Base-by-base conservation (phyloP, 2,329 filamentous ascomycete species). In the Colletotrichum chlorophyti region DNA sequence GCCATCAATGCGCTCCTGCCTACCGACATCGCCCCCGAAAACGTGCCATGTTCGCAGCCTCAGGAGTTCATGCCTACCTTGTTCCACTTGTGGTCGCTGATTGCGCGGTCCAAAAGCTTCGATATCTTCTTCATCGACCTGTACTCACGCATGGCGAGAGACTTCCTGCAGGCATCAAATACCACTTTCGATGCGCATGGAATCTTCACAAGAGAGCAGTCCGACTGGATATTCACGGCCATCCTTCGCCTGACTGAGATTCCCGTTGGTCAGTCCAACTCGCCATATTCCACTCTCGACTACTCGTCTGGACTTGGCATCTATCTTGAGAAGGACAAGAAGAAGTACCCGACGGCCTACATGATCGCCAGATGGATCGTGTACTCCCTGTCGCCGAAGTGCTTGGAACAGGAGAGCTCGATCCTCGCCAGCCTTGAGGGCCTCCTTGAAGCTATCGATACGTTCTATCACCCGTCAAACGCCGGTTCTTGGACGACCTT, bases 391-490 rank as follows among this genome's bases (percentile, higher is more conserved):
- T 98, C 95, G 1, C 94, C 95, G 1, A 80, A 87, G 41, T 95
- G 91, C 67, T 77, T 96, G 45, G 85, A 91, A 37, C 81, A 86
- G n/a, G 82, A 89, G 26, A 88, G 89, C 53, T 98, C 93, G 1
- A 86, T 96, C 38, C 76, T 99, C 66, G 86, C 89, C 29, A 91
- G 91, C 64, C 83, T 99, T 9, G 94, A 99, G 72, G 94, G 91
- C 1, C 80, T 99, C 49, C 90, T 99, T 65, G 91, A 98, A 72
- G 95, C 93, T 3, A 90, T 98, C 42, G 95, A 99, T 73, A 99
- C 95, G 1, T 99, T 99, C 74, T 99, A 97, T 80, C 95, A 99
- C 68, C 95, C 95, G 2, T 99, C 95, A 3, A 99, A 99, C 72
- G 91, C 94, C 49, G 95, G 95, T 12, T 80, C 80, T 12, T 99